phyloP scores from a whole-genome alignment of 306 rosid genomes.

The Sesbania bispinosa region DNA sequence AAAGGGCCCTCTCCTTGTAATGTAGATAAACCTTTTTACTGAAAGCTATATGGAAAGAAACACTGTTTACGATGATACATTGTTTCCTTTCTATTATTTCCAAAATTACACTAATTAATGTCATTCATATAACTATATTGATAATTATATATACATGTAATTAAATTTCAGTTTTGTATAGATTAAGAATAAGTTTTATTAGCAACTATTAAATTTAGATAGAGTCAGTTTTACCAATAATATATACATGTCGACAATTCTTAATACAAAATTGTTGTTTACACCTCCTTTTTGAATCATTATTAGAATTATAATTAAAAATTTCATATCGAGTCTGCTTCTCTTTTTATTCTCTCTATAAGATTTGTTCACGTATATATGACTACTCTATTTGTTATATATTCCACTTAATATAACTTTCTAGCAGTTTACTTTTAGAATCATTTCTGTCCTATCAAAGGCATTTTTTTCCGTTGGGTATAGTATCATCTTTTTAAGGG shows the following conservation, averaged over 20 bases:
- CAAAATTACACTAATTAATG: background rate
- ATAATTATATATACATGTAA: too few relatives aligned
- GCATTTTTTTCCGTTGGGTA: background rate
- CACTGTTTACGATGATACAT: background rate
- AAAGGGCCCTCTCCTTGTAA: background rate
- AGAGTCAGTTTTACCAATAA: too few relatives aligned
- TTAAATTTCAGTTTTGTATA: too few relatives aligned
- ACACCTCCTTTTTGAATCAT: conserved; percentile 4
- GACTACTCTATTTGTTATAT: conserved; percentile 7
- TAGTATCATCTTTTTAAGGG: conserved; percentile 6
- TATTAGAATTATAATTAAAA: background rate
- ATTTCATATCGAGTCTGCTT: background rate
- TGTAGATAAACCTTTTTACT: background rate
- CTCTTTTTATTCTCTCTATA: background rate
- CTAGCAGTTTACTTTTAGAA: conserved; percentile 21
- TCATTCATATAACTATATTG: too few relatives aligned
- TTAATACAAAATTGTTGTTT: background rate
- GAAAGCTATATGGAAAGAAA: conserved; percentile 20
- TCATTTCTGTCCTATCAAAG: conserved; percentile 22
- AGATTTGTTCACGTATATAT: background rate
- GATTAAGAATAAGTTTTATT: too few relatives aligned
- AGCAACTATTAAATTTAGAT: too few relatives aligned
- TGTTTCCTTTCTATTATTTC: too few relatives aligned
- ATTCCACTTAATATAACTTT: conserved; percentile 11
- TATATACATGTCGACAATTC: background rate